Percentiles rank a stretch among this genome's conserved stretches.
Evolutionary conservation across 306 rosid genomes (phyloP).

Genomic region (Fragaria iinumae): DNA sequence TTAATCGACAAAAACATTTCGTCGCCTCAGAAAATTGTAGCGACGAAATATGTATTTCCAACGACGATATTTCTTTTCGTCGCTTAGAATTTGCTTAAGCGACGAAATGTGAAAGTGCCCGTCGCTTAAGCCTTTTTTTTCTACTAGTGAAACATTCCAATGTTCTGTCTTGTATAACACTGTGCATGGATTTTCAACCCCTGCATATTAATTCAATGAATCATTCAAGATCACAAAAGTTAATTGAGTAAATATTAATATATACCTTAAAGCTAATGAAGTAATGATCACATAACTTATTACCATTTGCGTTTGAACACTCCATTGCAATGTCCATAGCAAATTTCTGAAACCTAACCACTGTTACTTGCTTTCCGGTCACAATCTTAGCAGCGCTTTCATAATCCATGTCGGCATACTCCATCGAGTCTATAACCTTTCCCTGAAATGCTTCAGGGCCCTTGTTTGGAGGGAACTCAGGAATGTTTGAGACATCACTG

Average conservation of each 20-base stretch:
- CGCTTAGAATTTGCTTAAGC: too few species aligned
- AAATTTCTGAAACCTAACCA: constrained; percentile 66
- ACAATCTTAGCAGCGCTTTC: constrained; percentile 34
- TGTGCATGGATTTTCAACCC: constrained; percentile 49
- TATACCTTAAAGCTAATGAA: too few species aligned
- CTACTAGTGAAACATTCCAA: too few species aligned
- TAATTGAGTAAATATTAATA: too few species aligned
- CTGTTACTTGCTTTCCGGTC: constrained; percentile 46
- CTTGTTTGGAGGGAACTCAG: constrained; percentile 50
- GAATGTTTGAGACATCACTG: constrained; percentile 66
- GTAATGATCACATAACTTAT: background rate
- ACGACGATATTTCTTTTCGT: too few species aligned
- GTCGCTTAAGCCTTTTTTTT: too few species aligned
- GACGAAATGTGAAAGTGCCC: too few species aligned
- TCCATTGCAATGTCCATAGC: constrained; percentile 65
- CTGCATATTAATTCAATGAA: too few species aligned
- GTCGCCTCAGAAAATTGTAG: too few species aligned
- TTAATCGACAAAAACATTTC: too few species aligned
- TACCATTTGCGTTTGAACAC: constrained; percentile 54
- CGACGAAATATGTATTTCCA: too few species aligned
- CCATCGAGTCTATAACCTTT: constrained; percentile 50
- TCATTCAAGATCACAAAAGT: too few species aligned
- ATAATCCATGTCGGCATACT: constrained; percentile 50
- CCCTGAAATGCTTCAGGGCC: constrained; percentile 65
- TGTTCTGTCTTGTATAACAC: constrained; percentile 50